Percentiles rank a stretch among this genome's conserved stretches.
Evolutionary conservation across 352 stramenopile species (phyloP).

Genomic region (Pythium diclinum): DNA sequence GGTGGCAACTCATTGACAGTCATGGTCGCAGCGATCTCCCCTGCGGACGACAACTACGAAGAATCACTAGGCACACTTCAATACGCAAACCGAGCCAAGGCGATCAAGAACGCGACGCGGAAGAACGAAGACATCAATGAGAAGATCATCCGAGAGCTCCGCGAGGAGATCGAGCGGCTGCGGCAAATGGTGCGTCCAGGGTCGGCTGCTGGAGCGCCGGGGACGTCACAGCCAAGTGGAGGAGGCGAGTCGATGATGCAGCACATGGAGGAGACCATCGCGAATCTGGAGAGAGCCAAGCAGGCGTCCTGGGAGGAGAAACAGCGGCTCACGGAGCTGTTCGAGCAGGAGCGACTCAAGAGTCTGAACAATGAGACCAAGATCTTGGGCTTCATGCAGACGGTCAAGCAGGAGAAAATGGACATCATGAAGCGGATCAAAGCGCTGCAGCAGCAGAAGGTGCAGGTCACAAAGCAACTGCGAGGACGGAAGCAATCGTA

Average conservation of each 20-base stretch:
- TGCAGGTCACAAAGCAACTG: conserved; percentile 70
- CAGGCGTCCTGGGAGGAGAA: conserved; percentile 91
- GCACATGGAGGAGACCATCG: conserved; percentile 87
- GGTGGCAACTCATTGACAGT: conserved; percentile 91
- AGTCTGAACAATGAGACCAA: conserved; percentile 80
- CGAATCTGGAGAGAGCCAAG: conserved; percentile 84
- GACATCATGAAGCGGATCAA: conserved; percentile 90
- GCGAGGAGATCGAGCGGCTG: conserved; percentile 90
- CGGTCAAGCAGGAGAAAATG: conserved; percentile 90
- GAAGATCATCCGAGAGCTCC: conserved; percentile 88
- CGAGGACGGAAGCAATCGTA: conserved; percentile 76
- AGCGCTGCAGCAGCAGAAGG: conserved; percentile 75
- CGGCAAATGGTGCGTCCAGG: conserved; percentile 79
- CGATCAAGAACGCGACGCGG: conserved; percentile 86
- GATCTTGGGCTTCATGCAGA: conserved; percentile 88
- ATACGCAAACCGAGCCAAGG: conserved; percentile 92
- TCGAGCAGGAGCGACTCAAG: conserved; percentile 86
- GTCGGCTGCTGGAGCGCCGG: conserved; percentile 8
- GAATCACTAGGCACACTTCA: conserved; percentile 93
- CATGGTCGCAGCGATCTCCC: conserved; percentile 93
- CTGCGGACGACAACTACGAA: conserved; percentile 91
- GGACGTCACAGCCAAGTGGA: conserved; percentile 11
- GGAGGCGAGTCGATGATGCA: conserved; percentile 43
- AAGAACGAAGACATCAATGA: conserved; percentile 92
- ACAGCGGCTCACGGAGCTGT: conserved; percentile 73